A percentile compares a stretch with the other conserved stretches of the same genome.
Conservation (phyloP, 2,329 filamentous ascomycete genomes). For the Colletotrichum brevisporum region DNA sequence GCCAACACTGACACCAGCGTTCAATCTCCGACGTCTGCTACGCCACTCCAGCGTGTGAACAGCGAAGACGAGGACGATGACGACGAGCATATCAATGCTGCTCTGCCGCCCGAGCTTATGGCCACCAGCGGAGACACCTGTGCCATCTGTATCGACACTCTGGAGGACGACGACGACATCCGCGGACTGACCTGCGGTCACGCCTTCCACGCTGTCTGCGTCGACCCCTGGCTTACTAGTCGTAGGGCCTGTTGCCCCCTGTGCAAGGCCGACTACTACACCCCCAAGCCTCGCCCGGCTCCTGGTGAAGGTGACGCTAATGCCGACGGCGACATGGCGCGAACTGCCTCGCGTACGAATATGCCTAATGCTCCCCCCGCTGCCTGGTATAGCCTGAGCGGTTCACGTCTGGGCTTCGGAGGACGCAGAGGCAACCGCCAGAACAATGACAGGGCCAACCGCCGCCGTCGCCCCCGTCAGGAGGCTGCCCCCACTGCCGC, state of each 20-base stretch:
- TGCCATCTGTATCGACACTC: slow-evolving; percentile 93
- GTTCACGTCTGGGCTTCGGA: slow-evolving; percentile 40
- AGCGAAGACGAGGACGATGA: slow-evolving; percentile 73
- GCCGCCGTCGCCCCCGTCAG: slow-evolving; percentile 31
- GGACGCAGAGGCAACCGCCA: slow-evolving; percentile 33
- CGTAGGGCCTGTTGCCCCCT: slow-evolving; percentile 95
- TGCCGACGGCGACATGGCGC: slow-evolving; percentile 47
- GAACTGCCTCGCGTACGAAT: slow-evolving; percentile 62
- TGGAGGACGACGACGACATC: slow-evolving; percentile 96
- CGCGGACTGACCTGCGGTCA: slow-evolving; percentile 96
- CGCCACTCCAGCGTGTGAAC: slow-evolving; percentile 55
- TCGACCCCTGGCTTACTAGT: slow-evolving; percentile 97
- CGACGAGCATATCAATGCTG: slow-evolving; percentile 84
- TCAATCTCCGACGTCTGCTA: slow-evolving; percentile 40
- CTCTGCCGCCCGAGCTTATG: slow-evolving; percentile 84
- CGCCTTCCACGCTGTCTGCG: slow-evolving; percentile 94
- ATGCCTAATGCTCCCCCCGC: slow-evolving; percentile 59
- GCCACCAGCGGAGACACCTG: slow-evolving; percentile 91
- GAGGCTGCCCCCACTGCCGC: slow-evolving; percentile 9
- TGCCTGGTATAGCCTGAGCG: slow-evolving; percentile 55
- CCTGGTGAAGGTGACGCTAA: slow-evolving; percentile 58
- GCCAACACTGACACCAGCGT: slow-evolving; percentile 6
- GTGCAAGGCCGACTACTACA: slow-evolving; percentile 98
- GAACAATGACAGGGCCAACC: slow-evolving; percentile 29
- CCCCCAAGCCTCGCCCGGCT: slow-evolving; percentile 84